Base-by-base conservation (phyloP, 2,329 filamentous ascomycete genomes). In the Colletotrichum sp. region DNA sequence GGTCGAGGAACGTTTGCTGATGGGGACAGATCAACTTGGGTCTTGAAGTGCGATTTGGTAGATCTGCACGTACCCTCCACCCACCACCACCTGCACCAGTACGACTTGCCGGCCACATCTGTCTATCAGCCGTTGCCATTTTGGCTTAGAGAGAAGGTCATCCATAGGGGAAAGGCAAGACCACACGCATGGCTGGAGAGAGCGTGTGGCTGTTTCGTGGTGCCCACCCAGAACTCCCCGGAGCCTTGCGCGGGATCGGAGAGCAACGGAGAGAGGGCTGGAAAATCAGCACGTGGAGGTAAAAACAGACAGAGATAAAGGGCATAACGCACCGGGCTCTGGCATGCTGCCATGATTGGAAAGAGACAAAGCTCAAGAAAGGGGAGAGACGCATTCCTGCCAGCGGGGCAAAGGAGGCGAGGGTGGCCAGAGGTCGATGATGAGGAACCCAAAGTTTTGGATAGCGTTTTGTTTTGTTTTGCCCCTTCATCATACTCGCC, bases 381-480 rank as follows among this genome's bases (percentile, higher is more conserved):
- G 36, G 73, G 70, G 58, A 73, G 34, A 60, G 13, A 26, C 21
- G 73, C 73, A 75, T 75, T 75, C 73, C 73, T 75, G 38, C 34
- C 56, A 60, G 48, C 64, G 73, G 70, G 73, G 43, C 62, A 21
- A 30, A 60, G 66, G 66, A 68, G 66, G 66, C 52, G 66, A 68
- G 66, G 52, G 66, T 28, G 30, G 34, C 24, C 32, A 62, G 67
- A 62, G 65, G 67, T 55, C 15, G 24, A 60, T 7, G 34, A 24
- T 32, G 30, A 32, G n/a, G 18, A 15, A 21, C 52, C 34, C 13
- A 52, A 52, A 61, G 67, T 13, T 58, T 48, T 69, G 52, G 28
- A 34, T 61, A 12, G 21, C 32, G 30, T 26, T 66, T 21, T 71
- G 12, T 30, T 60, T 43, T 21, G n/a, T 52, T 43, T 61, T 66